Conservation (phyloP, 129 eudicot genomes). For the Ambrosia trifida region DNA sequence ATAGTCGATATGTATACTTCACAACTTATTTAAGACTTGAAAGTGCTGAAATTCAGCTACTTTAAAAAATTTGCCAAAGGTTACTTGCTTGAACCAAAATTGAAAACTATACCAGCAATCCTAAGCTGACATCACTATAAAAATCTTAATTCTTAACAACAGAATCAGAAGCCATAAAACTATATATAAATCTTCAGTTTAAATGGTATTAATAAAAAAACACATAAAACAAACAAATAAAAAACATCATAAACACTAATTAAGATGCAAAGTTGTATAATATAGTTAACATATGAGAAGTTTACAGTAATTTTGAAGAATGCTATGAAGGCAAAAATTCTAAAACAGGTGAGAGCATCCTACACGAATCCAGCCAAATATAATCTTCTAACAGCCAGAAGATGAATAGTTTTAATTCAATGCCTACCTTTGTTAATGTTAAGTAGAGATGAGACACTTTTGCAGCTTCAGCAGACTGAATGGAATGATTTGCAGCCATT, state of each 20-base stretch:
- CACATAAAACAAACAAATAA: not conserved
- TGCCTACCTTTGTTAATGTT: conserved; percentile 57
- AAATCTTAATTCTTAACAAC: not conserved
- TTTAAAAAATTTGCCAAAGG: too few relatives aligned
- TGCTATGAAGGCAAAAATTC: not conserved
- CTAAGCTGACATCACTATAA: not conserved
- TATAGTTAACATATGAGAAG: conserved; percentile 6
- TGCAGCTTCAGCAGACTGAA: conserved; percentile 53
- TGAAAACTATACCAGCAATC: not conserved
- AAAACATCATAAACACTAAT: not conserved
- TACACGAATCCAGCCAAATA: conserved; percentile 19
- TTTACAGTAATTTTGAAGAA: not conserved
- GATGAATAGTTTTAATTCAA: not conserved
- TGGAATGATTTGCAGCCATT: conserved; percentile 24
- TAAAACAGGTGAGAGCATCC: not conserved
- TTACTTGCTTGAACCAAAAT: not conserved
- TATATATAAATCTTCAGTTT: conserved; percentile 4
- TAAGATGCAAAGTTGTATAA: not conserved
- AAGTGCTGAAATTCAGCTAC: not conserved
- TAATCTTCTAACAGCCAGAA: not conserved
- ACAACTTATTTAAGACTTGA: not conserved
- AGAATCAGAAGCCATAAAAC: not conserved
- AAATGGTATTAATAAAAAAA: not conserved
- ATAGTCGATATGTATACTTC: not conserved
- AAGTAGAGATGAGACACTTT: conserved; percentile 67